Conservation (phyloP, 2,329 filamentous ascomycete genomes). For the Cryphonectria radicalis region DNA sequence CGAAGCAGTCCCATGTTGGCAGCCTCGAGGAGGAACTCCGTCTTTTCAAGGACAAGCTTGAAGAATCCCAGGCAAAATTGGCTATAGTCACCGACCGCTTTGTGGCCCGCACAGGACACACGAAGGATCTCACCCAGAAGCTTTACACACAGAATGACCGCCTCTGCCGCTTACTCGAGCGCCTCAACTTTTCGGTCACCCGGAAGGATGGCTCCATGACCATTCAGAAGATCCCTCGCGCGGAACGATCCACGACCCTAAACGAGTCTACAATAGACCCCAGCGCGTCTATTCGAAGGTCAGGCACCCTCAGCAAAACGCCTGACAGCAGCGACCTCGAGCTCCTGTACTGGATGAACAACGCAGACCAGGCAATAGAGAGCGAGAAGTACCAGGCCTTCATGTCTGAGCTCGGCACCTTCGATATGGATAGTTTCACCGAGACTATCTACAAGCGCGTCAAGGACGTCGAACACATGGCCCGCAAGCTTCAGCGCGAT, state of each 20-base stretch:
- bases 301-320: conserved; percentile 57
- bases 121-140: conserved; percentile 82
- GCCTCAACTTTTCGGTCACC: conserved; percentile 81
- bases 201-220: conserved; percentile 74
- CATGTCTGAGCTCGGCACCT: conserved; percentile 72
- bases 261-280: conserved; percentile 61
- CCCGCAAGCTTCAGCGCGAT: conserved; percentile 91
- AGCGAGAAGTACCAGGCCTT: conserved; percentile 75
- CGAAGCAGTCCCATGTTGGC: conserved; percentile 75
- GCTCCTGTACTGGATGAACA: conserved; percentile 82
- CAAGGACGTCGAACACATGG: conserved; percentile 90
- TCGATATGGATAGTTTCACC: conserved; percentile 82
- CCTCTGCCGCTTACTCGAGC: conserved; percentile 80
- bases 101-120: conserved; percentile 71
- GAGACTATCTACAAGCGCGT: conserved; percentile 87
- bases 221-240: conserved; percentile 71
- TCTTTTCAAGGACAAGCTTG: conserved; percentile 67
- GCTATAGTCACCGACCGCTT: conserved; percentile 60
- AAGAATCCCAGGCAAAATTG: conserved; percentile 57
- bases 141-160: conserved; percentile 85
- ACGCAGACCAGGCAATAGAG: conserved; percentile 67
- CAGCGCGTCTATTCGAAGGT: conserved; percentile 56
- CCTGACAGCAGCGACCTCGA: conserved; percentile 70
- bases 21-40: conserved; percentile 77
- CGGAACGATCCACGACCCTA: conserved; percentile 61